phyloP scores from a whole-genome alignment of 1,284 basidiomycete genomes.

The Malassezia caprae region DNA sequence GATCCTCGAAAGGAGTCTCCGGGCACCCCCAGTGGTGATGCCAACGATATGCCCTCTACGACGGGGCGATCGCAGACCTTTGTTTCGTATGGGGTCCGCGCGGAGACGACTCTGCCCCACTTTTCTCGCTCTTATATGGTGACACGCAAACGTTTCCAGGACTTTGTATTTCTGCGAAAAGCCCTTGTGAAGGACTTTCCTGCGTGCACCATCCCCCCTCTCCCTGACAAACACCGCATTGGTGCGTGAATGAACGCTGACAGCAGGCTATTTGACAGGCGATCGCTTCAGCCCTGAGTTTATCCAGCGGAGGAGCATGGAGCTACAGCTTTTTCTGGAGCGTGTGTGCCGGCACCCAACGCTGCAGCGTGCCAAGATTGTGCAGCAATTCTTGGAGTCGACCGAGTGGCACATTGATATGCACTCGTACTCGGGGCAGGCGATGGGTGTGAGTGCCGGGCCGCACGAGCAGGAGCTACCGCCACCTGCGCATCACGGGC shows the following conservation, averaged over 20 bases:
- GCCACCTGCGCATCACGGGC: constrained; percentile 19
- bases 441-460: constrained; percentile 6
- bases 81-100: constrained; percentile 83
- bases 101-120: constrained; percentile 72
- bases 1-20: constrained; percentile 75
- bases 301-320: constrained; percentile 76
- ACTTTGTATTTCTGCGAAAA: constrained; percentile 87
- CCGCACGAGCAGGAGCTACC: constrained; percentile 13
- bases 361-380: constrained; percentile 76
- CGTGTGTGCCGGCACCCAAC: constrained; percentile 84
- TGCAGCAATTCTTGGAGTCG: constrained; percentile 85
- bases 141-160: constrained; percentile 79
- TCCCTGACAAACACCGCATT: constrained; percentile 93
- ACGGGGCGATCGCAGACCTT: constrained; percentile 63
- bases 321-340: constrained; percentile 89
- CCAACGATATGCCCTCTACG: not conserved
- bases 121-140: constrained; percentile 58
- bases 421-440: constrained; percentile 35
- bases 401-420: constrained; percentile 68
- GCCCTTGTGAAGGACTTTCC: constrained; percentile 84
- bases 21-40: constrained; percentile 49
- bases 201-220: constrained; percentile 85
- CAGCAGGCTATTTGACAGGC: constrained; percentile 68
- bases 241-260: not conserved
- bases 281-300: constrained; percentile 95